Conservation (phyloP, 2,329 filamentous ascomycete species). For the Curvularia sp. region DNA sequence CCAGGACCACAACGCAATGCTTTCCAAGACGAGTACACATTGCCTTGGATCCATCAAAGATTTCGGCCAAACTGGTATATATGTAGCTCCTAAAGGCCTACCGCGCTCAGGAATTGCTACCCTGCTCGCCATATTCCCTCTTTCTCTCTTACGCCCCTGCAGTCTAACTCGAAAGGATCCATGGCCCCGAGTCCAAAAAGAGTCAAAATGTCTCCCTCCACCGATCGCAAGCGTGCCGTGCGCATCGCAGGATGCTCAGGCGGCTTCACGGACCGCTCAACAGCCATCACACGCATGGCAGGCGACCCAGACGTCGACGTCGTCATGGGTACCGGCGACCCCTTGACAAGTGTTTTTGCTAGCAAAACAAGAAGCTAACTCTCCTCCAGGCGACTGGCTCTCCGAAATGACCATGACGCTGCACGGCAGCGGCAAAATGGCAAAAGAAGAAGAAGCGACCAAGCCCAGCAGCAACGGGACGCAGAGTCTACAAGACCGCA, state of each 20-base stretch:
- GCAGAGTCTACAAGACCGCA: slow-evolving; percentile 49
- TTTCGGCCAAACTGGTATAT: background rate
- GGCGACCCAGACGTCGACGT: slow-evolving; percentile 38
- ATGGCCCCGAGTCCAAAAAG: slow-evolving; percentile 17
- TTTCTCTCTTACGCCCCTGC: background rate
- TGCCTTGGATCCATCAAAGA: background rate
- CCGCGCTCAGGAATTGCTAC: background rate
- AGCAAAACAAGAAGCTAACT: no score
- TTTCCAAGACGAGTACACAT: background rate
- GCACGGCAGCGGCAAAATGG: slow-evolving; percentile 41
- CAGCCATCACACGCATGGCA: slow-evolving; percentile 45
- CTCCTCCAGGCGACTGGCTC: slow-evolving; percentile 32
- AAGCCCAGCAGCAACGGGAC: slow-evolving; percentile 37
- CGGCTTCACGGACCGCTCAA: slow-evolving; percentile 51
- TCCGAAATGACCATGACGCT: slow-evolving; percentile 43
- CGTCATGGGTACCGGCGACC: slow-evolving; percentile 35
- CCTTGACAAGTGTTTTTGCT: no score
- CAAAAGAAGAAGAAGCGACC: slow-evolving; percentile 39
- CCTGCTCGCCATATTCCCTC: background rate
- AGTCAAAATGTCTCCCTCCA: slow-evolving; percentile 22
- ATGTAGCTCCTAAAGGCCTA: slow-evolving; percentile 19
- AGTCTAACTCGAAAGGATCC: background rate
- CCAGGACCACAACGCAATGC: background rate
- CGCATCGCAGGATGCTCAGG: slow-evolving; percentile 49
- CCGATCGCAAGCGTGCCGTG: slow-evolving; percentile 34